phyloP scores from a whole-genome alignment of 768 basidiomycete species.

The Cystofilobasidium bisporidii region DNA sequence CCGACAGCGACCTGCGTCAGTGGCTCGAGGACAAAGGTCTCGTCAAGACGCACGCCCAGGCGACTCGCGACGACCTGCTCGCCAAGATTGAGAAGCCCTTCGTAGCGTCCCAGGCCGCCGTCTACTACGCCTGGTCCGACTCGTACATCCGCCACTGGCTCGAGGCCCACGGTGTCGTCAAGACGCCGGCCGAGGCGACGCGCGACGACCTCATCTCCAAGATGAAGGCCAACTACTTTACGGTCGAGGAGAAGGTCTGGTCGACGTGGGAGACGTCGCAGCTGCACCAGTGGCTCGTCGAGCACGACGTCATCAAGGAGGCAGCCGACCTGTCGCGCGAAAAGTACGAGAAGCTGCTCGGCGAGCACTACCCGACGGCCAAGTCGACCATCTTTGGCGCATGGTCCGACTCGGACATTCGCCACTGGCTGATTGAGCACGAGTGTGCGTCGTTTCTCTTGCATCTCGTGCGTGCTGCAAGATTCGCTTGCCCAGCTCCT shows the following conservation, averaged over 20 bases:
- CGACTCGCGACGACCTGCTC: slow-evolving; percentile 59
- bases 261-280: slow-evolving; percentile 67
- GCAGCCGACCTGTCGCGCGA: slow-evolving; percentile 44
- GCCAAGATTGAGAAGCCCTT: slow-evolving; percentile 61
- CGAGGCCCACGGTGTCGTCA: slow-evolving; percentile 61
- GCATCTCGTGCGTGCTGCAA: not conserved
- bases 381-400: slow-evolving; percentile 53
- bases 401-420: slow-evolving; percentile 62
- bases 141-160: slow-evolving; percentile 81
- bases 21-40: slow-evolving; percentile 24
- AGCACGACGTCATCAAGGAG: slow-evolving; percentile 61
- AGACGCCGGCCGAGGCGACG: slow-evolving; percentile 52
- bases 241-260: slow-evolving; percentile 40
- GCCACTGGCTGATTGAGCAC: slow-evolving; percentile 62
- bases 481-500: not conserved
- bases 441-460: slow-evolving; percentile 40
- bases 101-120: slow-evolving; percentile 47
- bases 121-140: slow-evolving; percentile 81
- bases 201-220: slow-evolving; percentile 53
- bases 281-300: slow-evolving; percentile 66
- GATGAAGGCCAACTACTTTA: slow-evolving; percentile 52
- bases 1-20: slow-evolving; percentile 54
- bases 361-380: slow-evolving; percentile 57
- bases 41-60: slow-evolving; percentile 42
- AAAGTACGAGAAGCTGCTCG: slow-evolving; percentile 28